Percentiles rank a stretch among this genome's conserved stretches.
phyloP scores from a whole-genome alignment of 768 basidiomycete genomes.

The Russula dissimulans region DNA sequence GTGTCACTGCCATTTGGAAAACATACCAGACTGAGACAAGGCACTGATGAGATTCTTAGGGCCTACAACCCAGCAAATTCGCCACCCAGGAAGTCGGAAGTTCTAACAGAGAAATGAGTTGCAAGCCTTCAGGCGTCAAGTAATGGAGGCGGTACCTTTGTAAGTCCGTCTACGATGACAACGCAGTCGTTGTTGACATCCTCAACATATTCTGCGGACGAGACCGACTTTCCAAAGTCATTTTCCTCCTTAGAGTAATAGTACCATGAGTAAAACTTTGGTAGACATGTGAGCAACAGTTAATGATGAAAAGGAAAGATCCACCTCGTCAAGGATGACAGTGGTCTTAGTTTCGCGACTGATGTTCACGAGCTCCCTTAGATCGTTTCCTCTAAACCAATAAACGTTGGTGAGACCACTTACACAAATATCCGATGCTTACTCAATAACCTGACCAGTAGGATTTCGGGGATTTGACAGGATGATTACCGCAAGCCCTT shows the following conservation, averaged over 20 bases:
- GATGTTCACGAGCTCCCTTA: slow-evolving; percentile 68
- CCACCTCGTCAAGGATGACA: slow-evolving; percentile 74
- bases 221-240: slow-evolving; percentile 70
- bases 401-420: neutral
- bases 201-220: slow-evolving; percentile 75
- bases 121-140: neutral
- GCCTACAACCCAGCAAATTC: slow-evolving; percentile 88
- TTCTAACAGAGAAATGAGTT: slow-evolving; percentile 44
- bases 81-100: slow-evolving; percentile 93
- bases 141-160: slow-evolving; percentile 47
- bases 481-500: slow-evolving; percentile 77
- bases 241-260: slow-evolving; percentile 73
- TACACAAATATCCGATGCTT: slow-evolving; percentile 14
- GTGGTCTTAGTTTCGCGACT: slow-evolving; percentile 67
- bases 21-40: slow-evolving; percentile 74
- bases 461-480: slow-evolving; percentile 96
- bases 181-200: slow-evolving; percentile 83
- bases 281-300: neutral
- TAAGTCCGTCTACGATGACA: slow-evolving; percentile 85
- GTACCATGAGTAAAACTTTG: slow-evolving; percentile 91
- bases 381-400: slow-evolving; percentile 56
- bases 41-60: slow-evolving; percentile 85
- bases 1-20: neutral
- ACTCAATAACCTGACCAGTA: slow-evolving; percentile 83
- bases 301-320: neutral